Evolutionary conservation across 2,329 filamentous ascomycete genomes (phyloP).

Genomic region (Fusarium sp.): DNA sequence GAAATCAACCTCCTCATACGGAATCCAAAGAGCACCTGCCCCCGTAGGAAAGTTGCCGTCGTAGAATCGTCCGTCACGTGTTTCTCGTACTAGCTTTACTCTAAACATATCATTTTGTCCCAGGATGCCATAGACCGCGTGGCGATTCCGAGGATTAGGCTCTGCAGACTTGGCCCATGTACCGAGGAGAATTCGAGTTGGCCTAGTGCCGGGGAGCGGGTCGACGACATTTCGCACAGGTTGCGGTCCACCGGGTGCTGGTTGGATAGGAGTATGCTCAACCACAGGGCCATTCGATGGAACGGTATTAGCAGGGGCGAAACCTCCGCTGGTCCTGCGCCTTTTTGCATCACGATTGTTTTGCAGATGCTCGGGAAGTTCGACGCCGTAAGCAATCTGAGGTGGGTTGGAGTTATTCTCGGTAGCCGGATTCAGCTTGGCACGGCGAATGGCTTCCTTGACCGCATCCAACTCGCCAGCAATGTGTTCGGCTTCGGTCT

Average conservation of each 20-base stretch:
- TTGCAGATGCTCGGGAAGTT: constrained; percentile 60
- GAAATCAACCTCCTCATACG: constrained; percentile 71
- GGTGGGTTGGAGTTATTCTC: constrained; percentile 58
- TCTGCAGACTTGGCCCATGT: constrained; percentile 69
- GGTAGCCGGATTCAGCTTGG: constrained; percentile 57
- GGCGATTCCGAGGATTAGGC: constrained; percentile 61
- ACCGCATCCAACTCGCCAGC: constrained; percentile 59
- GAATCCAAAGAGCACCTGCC: constrained; percentile 71
- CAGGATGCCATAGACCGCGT: constrained; percentile 72
- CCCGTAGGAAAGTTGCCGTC: constrained; percentile 71
- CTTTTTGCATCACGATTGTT: constrained; percentile 60
- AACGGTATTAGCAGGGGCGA: constrained; percentile 52
- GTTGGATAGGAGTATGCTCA: constrained; percentile 43
- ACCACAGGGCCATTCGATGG: constrained; percentile 38
- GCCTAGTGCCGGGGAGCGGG: constrained; percentile 64
- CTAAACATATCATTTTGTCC: constrained; percentile 74
- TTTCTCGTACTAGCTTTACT: constrained; percentile 71
- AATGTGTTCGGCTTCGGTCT: constrained; percentile 55
- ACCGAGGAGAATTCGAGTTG: constrained; percentile 69
- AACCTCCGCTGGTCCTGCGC: constrained; percentile 58
- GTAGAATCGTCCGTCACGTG: constrained; percentile 68
- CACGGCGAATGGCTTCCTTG: constrained; percentile 60
- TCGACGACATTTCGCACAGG: constrained; percentile 49
- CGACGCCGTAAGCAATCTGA: constrained; percentile 64
- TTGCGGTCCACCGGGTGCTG: constrained; percentile 37